Conservation (phyloP, 495 filamentous ascomycete genomes). For the Pseudomonodictys pantanalensis region DNA sequence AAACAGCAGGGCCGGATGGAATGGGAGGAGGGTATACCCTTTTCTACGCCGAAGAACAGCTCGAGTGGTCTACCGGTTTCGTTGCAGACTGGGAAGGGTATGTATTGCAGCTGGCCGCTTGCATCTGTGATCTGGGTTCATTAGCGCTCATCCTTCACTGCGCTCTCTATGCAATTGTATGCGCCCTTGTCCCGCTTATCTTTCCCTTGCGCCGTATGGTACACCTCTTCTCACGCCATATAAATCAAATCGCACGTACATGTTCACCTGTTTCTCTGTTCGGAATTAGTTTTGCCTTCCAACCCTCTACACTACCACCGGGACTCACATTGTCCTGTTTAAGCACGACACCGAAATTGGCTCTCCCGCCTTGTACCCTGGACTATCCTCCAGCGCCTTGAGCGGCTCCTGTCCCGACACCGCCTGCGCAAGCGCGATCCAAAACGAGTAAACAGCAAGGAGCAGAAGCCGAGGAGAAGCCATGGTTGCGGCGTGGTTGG, state of each 20-base stretch:
- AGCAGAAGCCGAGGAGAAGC: conserved; percentile 7
- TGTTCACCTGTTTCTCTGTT: conserved; percentile 61
- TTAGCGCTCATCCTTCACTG: neutral
- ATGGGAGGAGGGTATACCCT: conserved; percentile 33
- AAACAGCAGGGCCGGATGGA: conserved; percentile 7
- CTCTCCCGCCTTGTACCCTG: conserved; percentile 44
- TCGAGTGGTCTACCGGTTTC: conserved; percentile 80
- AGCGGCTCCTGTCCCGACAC: conserved; percentile 35
- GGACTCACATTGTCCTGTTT: conserved; percentile 59
- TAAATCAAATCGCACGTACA: conserved; percentile 44
- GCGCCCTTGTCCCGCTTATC: neutral
- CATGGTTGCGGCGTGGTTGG: neutral
- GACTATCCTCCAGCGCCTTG: conserved; percentile 18
- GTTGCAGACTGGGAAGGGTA: conserved; percentile 88
- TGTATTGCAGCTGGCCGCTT: conserved; percentile 82
- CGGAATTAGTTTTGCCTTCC: neutral
- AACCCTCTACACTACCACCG: neutral
- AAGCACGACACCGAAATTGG: conserved; percentile 63
- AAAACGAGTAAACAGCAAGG: conserved; percentile 29
- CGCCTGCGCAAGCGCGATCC: conserved; percentile 28
- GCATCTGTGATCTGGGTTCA: conserved; percentile 67
- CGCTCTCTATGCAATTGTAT: neutral
- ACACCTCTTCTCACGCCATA: neutral
- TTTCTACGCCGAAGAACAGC: conserved; percentile 79
- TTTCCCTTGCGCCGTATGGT: neutral